Base-by-base conservation (phyloP, 2,329 filamentous ascomycete genomes). In the Pseudogymnoascus sp. region DNA sequence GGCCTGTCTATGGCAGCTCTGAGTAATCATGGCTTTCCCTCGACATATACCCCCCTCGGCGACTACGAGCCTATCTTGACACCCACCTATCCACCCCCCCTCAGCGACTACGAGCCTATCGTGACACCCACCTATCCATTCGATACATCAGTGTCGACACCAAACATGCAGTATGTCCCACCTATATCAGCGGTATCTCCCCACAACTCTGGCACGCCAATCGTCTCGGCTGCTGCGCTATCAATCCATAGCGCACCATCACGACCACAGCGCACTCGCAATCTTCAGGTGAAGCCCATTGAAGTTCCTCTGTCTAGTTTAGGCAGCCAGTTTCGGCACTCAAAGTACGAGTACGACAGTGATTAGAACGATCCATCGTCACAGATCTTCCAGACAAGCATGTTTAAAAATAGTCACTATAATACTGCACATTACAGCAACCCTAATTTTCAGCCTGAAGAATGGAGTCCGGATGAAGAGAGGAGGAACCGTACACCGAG, bases 401-500 rank as follows among this genome's bases (percentile, higher is more conserved):
- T 82, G 1, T 89, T 89, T 69, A 86, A 85, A 70, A 87, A 88
- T 67, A 85, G 82, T 62, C 83, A 87, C 63, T 87, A 84, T 75
- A 89, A 88, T 69, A 81, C 81, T 59, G 85, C 85, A 1, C 86
- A 89, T 70, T 89, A 84, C 68, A 84, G 85, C 65, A 89, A 89
- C 67, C 83, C 84, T 42, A 79, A 84, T 67, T 84, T 85, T 66
- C 82, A 84, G 65, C 82, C 82, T 0, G 81, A 84, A 67, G 79
- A 82, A 71, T 83, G 73, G 73, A 70, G 64, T 11, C 73, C 73
- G 12, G 72, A 74, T 8, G 68, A 65, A 1, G 73, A 74, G 14
- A 72, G 73, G 34, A 38, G 10, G 28, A n/a, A 2, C 14, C 37
- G 6, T 38, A 5, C 37, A 38, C 37, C 37, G 37, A 31, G 28